Evolutionary conservation across 192 early-diverging fungal species (phyloP).

Genomic region (Coemansia sp.): DNA sequence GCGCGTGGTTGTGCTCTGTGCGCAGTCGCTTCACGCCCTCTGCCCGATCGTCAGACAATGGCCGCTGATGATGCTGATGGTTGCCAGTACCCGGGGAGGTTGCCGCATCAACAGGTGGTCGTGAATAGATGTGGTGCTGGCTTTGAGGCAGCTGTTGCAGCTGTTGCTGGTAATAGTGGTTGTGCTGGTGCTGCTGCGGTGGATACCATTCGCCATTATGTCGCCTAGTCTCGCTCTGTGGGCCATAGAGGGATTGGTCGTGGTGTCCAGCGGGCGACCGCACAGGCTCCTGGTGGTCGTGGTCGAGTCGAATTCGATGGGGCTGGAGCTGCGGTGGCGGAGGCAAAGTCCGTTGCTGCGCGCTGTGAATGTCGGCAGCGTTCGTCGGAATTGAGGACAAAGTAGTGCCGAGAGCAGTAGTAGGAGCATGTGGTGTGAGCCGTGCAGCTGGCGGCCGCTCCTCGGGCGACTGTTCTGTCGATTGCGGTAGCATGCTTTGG

Average conservation of each 20-base stretch:
- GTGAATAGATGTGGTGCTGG: not conserved
- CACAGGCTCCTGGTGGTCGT: not conserved
- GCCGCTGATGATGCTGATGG: not conserved
- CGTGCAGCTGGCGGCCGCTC: constrained; percentile 20
- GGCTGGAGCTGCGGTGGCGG: not conserved
- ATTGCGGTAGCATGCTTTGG: constrained; percentile 24
- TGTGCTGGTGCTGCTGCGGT: not conserved
- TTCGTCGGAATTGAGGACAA: not conserved
- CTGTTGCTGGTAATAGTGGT: constrained; percentile 10
- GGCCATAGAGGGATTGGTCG: not conserved
- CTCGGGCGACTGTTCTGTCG: constrained; percentile 19
- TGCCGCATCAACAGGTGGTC: not conserved
- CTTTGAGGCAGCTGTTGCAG: constrained; percentile 7
- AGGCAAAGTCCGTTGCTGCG: not conserved
- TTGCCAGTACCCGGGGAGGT: not conserved
- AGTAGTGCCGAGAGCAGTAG: not conserved
- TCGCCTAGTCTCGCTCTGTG: not conserved
- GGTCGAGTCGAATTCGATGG: not conserved
- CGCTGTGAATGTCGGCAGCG: not conserved
- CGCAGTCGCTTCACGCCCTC: constrained; percentile 22
- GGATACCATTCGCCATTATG: constrained; percentile 3
- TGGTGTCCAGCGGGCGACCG: not conserved
- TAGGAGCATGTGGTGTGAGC: not conserved
- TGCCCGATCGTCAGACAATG: constrained; percentile 8
- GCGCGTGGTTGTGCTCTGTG: constrained; percentile 4